Evolutionary conservation across 805 yeast genomes (phyloP).

Genomic region (Spathaspora sp.): DNA sequence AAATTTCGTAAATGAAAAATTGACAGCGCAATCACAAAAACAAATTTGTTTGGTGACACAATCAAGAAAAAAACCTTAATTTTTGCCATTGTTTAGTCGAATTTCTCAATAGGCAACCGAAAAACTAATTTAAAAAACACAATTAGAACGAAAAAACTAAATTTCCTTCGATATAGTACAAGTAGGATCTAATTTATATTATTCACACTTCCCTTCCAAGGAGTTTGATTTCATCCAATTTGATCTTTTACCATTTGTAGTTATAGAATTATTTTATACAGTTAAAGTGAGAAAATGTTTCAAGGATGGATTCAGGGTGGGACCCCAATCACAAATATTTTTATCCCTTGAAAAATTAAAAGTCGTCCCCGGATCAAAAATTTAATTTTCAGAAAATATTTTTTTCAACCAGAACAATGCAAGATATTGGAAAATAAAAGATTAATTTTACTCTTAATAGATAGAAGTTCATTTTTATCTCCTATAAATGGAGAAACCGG

Average conservation of each 20-base stretch:
- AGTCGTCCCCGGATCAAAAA: not conserved
- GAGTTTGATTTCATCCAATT: too few relatives aligned
- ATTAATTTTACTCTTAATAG: too few relatives aligned
- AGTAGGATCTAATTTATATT: not conserved
- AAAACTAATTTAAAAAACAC: not conserved
- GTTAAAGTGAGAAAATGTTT: not conserved
- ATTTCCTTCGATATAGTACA: not conserved
- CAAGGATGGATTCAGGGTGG: not conserved
- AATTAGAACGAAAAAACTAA: not conserved
- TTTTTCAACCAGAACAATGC: not conserved
- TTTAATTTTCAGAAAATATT: not conserved
- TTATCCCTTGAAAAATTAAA: not conserved
- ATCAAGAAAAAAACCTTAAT: not conserved
- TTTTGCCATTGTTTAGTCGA: not conserved
- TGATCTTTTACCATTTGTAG: too few relatives aligned
- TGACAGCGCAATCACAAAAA: not conserved
- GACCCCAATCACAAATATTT: not conserved
- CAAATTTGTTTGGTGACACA: not conserved
- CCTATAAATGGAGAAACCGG: not conserved
- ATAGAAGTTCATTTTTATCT: not conserved
- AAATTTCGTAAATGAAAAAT: not conserved
- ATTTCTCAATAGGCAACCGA: not conserved
- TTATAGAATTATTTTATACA: too few relatives aligned
- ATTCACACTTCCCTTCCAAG: too few relatives aligned
- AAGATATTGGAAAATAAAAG: too few relatives aligned